phyloP scores from a whole-genome alignment of 208 protist species.

The Herpetomonas samuelpessoai region DNA sequence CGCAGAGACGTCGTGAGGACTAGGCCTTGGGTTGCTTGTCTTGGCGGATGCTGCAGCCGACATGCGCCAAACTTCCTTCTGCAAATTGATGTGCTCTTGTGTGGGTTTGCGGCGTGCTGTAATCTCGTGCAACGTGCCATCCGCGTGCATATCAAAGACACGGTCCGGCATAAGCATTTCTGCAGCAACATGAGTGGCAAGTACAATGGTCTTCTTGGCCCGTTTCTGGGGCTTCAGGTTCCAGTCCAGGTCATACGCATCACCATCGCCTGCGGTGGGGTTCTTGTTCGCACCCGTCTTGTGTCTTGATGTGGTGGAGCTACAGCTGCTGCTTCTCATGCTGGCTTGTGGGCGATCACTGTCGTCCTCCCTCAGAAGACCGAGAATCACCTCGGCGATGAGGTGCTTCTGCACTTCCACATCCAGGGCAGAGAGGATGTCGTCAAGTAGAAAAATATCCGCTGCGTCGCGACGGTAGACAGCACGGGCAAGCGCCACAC shows the following conservation, averaged over 20 bases:
- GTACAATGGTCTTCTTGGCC: slow-evolving; percentile 45
- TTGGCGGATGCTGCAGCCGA: slow-evolving; percentile 21
- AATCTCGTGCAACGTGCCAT: slow-evolving; percentile 45
- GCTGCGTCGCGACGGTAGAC: slow-evolving; percentile 52
- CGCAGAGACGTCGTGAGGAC: background rate
- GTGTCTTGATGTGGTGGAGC: background rate
- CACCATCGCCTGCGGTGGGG: background rate
- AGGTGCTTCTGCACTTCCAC: slow-evolving; percentile 81
- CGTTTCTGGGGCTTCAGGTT: background rate
- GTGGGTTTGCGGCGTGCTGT: slow-evolving; percentile 17
- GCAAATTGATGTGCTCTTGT: slow-evolving; percentile 22
- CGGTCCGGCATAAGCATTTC: slow-evolving; percentile 43
- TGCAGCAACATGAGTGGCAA: slow-evolving; percentile 37
- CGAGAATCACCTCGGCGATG: slow-evolving; percentile 68
- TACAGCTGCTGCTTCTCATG: background rate
- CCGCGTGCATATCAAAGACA: slow-evolving; percentile 29
- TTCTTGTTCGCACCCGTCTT: background rate
- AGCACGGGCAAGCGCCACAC: slow-evolving; percentile 82
- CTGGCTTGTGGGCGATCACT: background rate
- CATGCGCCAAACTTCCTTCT: slow-evolving; percentile 29
- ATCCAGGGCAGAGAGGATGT: slow-evolving; percentile 93
- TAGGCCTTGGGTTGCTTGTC: slow-evolving; percentile 1
- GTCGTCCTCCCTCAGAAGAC: slow-evolving; percentile 32
- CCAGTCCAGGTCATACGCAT: slow-evolving; percentile 1
- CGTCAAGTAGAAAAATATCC: slow-evolving; percentile 90